Conservation (phyloP, 306 rosid genomes). For the Benincasa hispida region DNA sequence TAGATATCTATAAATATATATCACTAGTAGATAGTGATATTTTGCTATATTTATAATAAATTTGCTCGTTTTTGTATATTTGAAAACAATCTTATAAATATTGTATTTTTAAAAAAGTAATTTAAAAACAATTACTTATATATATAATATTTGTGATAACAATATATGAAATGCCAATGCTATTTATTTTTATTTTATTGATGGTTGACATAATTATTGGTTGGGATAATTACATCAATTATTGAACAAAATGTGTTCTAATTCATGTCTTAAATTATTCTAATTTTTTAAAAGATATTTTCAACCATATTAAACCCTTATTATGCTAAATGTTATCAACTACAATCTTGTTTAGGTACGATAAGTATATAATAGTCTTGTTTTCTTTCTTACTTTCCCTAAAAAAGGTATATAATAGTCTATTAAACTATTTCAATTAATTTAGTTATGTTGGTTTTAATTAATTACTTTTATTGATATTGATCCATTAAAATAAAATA, state of each 20-base stretch:
- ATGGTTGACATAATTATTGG: neutral
- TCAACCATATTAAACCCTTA: neutral
- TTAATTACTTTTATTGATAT: neutral
- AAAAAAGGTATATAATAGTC: neutral
- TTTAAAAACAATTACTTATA: neutral
- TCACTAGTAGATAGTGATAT: no score
- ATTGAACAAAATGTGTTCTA: neutral
- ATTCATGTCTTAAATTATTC: neutral
- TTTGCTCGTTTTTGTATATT: no score
- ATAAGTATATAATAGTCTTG: neutral
- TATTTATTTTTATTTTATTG: neutral
- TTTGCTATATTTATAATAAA: no score
- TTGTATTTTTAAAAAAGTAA: neutral
- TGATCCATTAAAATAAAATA: neutral
- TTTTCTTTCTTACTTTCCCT: no score
- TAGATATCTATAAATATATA: no score
- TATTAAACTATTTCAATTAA: neutral
- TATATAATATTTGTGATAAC: no score
- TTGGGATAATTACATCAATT: neutral
- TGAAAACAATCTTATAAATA: no score
- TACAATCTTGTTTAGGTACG: neutral
- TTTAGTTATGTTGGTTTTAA: neutral
- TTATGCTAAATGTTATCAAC: neutral
- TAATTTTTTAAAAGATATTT: neutral
- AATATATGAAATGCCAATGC: no score